Evolutionary conservation across 768 basidiomycete species (phyloP), one percentile per base, ranked within the genome.

Genomic region (Mycena belliarum): DNA sequence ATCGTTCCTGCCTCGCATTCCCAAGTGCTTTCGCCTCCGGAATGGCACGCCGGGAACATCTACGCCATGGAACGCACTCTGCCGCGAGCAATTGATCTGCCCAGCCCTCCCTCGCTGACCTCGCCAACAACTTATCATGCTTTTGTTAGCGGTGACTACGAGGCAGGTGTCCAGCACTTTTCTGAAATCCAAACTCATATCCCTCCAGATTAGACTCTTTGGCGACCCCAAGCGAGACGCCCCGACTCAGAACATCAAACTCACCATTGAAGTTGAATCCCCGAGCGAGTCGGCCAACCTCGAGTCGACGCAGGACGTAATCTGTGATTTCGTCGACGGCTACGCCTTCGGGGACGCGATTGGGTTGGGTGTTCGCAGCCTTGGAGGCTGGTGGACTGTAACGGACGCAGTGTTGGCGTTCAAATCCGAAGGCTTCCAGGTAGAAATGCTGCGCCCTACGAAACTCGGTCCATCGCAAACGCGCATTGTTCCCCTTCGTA

Each of bases 41-140:
- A 81, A 67, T 96, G 93, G 93, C 81, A 88, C 68, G 72, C 83
- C n/a, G 93, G 92, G 32, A 92, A 96, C 68, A 85, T 96, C n/a
- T 96, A 96, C 68, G 75, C 76, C 23, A 76, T 89, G 71, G 80
- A 84, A 55, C 73, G 74, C 26, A 72, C 83, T 20, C 76, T 82
- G 12, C 75, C 77, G 16, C 82, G 80, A 55, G 55, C 73, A 32
- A 77, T 86, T 32, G 69, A 68, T 24, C 74, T 88, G 44, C 89
- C 86, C 28, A 66, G 64, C 3, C 65, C 70, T 15, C 84, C 82
- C 0, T 82, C 75, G 20, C 24, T 59, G 4, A 71, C 59, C 2
- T 48, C 61, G 16, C 81, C 79, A 35, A 86, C 79, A 20, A 75
- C 66, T 18, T 94, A 91, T 63, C 80, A 87, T 50, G 65, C 95